Percentiles rank a stretch among this genome's conserved stretches.
Conservation (phyloP, 345 rosid genomes). For the Camelina sativa region DNA sequence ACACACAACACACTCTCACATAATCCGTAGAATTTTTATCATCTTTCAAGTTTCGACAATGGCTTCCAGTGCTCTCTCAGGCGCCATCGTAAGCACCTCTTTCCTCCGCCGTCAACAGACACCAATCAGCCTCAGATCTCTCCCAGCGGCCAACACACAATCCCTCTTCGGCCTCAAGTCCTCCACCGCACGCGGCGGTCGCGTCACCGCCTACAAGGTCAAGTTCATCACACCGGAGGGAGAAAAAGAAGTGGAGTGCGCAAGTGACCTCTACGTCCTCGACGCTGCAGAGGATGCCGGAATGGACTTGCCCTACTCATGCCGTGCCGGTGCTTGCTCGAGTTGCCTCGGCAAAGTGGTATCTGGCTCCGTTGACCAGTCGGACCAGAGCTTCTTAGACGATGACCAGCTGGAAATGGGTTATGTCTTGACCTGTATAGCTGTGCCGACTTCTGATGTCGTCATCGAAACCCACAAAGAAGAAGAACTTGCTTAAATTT, state of each 20-base stretch:
- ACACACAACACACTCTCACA: background rate
- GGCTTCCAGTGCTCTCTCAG: constrained; percentile 64
- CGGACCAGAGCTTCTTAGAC: constrained; percentile 80
- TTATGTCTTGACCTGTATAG: constrained; percentile 80
- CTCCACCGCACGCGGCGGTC: constrained; percentile 50
- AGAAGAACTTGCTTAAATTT: constrained; percentile 51
- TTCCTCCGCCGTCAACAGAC: constrained; percentile 56
- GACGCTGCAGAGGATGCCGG: constrained; percentile 74
- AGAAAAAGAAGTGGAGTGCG: constrained; percentile 51
- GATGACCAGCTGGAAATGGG: constrained; percentile 68
- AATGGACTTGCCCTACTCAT: constrained; percentile 84
- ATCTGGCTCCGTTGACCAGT: constrained; percentile 64
- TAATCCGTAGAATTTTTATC: background rate
- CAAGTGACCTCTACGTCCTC: constrained; percentile 60
- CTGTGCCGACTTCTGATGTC: constrained; percentile 58
- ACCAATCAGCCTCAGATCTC: constrained; percentile 51
- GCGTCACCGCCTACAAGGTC: constrained; percentile 66
- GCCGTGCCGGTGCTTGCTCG: constrained; percentile 95
- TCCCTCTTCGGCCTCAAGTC: constrained; percentile 65
- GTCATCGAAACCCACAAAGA: constrained; percentile 89
- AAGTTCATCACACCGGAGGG: constrained; percentile 77
- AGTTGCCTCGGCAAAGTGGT: constrained; percentile 72
- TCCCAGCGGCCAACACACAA: constrained; percentile 48
- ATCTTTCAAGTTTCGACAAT: constrained; percentile 27
- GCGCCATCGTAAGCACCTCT: constrained; percentile 58